Base-by-base conservation (phyloP, 306 rosid genomes). In the Medicago ruthenica region DNA sequence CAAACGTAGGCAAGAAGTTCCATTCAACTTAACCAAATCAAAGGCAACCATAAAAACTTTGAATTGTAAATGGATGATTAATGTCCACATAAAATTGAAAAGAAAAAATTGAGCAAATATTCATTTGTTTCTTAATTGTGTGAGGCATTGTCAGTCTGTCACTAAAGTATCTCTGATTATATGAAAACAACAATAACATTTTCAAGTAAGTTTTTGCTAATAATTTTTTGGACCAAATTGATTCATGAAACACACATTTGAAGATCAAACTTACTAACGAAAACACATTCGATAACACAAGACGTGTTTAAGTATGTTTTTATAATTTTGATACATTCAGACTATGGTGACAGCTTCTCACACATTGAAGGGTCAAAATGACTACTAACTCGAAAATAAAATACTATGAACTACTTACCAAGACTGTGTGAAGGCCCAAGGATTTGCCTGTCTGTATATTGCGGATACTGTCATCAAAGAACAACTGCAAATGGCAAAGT, bases 391-490 rank as follows among this genome's bases (percentile, higher is more conserved):
- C 3, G 12, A 40, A 40, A 40, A 40, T 1, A 40, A 40, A 8
- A 54, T 17, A 54, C 4, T 15, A 18, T 20, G 31, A 62, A 42
- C 9, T 69, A 62, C 89, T 73, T 77, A 94, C 98, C 94, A 85
- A 66, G 65, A 91, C 97, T 3, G 96, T 94, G 40, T 88, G 87
- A 54, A 94, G 88, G 75, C 94, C 92, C 51, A 82, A 31, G 22
- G 71, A 77, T 78, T 88, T 94, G 7, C 89, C 97, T 6, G 87
- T 82, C 76, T 64, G 74, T 20, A 94, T 18, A 79, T 94, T 94
- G 34, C 86, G 94, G 70, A 86, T 16, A 74, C 89, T 91, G 67
- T 94, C 96, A 55, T 91, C 98, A 16, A 94, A 94, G 86, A 94
- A 91, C 79, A 94, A 63, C 98, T 94, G 83, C 22, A 73, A 50